Conservation (phyloP, 331 rosid species). For the Spiraea crenata region DNA sequence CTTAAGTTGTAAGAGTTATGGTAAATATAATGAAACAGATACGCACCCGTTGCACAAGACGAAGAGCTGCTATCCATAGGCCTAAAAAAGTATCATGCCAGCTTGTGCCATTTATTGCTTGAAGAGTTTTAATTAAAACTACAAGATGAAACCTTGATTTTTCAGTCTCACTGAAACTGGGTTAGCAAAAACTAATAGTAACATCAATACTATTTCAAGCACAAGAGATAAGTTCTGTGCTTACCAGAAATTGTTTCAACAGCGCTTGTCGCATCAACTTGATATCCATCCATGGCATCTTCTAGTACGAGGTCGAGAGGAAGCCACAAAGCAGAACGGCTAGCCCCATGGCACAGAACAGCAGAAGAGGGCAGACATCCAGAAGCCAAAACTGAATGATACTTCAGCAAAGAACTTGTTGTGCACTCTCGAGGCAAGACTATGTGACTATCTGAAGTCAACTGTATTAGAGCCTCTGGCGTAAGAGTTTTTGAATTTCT, state of each 20-base stretch:
- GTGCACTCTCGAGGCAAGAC: conserved; percentile 60
- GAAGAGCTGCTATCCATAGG: conserved; percentile 95
- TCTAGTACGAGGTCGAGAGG: conserved; percentile 92
- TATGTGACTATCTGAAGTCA: conserved; percentile 50
- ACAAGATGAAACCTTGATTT: conserved; percentile 20
- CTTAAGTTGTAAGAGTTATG: background rate
- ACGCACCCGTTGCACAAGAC: conserved; percentile 93
- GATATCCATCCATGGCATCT: conserved; percentile 99
- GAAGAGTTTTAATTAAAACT: conserved; percentile 86
- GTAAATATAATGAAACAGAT: background rate
- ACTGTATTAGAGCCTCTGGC: conserved; percentile 56
- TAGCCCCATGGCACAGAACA: conserved; percentile 69
- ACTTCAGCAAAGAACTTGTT: conserved; percentile 68
- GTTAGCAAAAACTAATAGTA: conserved; percentile 11
- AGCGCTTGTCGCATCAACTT: conserved; percentile 86
- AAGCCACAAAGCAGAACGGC: conserved; percentile 90
- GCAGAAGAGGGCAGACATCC: conserved; percentile 78
- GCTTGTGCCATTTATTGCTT: conserved; percentile 84
- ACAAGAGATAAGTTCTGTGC: background rate
- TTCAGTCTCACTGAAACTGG: conserved; percentile 12
- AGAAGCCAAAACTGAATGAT: conserved; percentile 65
- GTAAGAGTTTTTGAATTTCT: conserved; percentile 63
- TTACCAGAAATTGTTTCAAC: conserved; percentile 80
- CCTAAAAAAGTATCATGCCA: conserved; percentile 95
- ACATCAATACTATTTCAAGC: conserved; percentile 17